A percentile compares a stretch with the other conserved stretches of the same genome.
phyloP scores from a whole-genome alignment of 1,284 basidiomycete genomes.

The Puccinia triticina region DNA sequence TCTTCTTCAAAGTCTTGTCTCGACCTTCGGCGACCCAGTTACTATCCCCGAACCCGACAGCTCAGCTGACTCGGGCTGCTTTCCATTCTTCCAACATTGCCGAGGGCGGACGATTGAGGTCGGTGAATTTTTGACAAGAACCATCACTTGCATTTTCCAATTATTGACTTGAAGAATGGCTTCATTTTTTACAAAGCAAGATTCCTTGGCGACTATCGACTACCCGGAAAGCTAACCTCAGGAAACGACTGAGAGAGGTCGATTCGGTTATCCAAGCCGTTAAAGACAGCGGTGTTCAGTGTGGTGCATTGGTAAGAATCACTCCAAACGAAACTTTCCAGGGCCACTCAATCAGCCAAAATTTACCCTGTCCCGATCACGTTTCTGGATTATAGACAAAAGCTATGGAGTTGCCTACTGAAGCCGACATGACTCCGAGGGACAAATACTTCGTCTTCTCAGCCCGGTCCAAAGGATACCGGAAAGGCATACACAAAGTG shows the following conservation, averaged over 20 bases:
- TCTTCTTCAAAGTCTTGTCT: slow-evolving; percentile 15
- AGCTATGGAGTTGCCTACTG: slow-evolving; percentile 50
- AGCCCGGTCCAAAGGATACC: slow-evolving; percentile 49
- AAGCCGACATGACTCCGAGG: slow-evolving; percentile 49
- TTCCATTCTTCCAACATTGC: slow-evolving; percentile 20
- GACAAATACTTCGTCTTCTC: slow-evolving; percentile 53
- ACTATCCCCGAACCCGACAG: background rate
- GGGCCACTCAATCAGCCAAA: background rate
- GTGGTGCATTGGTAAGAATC: slow-evolving; percentile 42
- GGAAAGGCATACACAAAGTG: slow-evolving; percentile 52
- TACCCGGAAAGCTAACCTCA: slow-evolving; percentile 51
- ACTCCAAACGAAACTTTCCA: background rate
- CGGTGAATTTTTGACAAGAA: background rate
- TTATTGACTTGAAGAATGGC: background rate
- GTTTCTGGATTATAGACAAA: slow-evolving; percentile 12
- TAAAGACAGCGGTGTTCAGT: slow-evolving; percentile 48
- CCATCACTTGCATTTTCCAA: background rate
- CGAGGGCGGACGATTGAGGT: slow-evolving; percentile 20
- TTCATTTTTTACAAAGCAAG: slow-evolving; percentile 22
- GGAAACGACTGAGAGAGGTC: slow-evolving; percentile 51
- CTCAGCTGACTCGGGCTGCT: background rate
- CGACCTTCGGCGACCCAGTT: background rate
- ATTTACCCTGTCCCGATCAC: background rate
- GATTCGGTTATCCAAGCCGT: slow-evolving; percentile 51
- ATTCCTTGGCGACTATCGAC: slow-evolving; percentile 51